These are phyloP conservation scores for Pleurotus djamor DNA, from an alignment of 768 basidiomycete genomes.

Conservation along the genomic window DNA sequence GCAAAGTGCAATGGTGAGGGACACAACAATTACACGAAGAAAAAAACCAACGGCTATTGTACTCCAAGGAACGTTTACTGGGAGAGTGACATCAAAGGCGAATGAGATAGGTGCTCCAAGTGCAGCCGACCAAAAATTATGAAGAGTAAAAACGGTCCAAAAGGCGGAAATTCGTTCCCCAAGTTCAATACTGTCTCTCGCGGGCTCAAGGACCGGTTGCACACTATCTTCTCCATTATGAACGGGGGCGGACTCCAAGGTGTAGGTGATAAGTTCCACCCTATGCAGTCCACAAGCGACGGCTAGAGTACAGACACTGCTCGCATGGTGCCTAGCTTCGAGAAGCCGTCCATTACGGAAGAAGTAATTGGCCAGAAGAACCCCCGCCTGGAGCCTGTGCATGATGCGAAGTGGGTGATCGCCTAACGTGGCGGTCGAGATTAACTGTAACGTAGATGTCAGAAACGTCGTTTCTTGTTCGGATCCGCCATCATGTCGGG, in stretches of 20 bases:
- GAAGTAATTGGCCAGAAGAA: constrained; percentile 41
- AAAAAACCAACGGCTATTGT: too few species aligned
- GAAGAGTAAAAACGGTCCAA: constrained; percentile 16
- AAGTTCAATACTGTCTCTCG: constrained; percentile 12
- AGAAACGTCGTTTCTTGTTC: constrained; percentile 36
- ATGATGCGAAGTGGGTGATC: constrained; percentile 37
- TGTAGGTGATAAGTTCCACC: constrained; percentile 4
- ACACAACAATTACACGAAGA: constrained; percentile 12
- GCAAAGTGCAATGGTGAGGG: background rate
- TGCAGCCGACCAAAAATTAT: constrained; percentile 13
- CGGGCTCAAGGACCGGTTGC: constrained; percentile 3
- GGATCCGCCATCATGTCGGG: constrained; percentile 15
- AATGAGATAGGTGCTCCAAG: background rate
- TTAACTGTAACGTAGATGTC: constrained; percentile 31
- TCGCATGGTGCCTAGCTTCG: constrained; percentile 14
- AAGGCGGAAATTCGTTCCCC: constrained; percentile 16
- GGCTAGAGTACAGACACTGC: constrained; percentile 12
- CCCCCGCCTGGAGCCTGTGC: constrained; percentile 33
- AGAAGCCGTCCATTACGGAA: constrained; percentile 14
- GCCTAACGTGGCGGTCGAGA: constrained; percentile 32
- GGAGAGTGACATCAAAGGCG: constrained; percentile 48
- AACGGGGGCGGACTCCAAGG: background rate
- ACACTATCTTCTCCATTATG: background rate
- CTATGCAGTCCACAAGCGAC: constrained; percentile 14
- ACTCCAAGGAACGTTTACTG: constrained; percentile 52